Evolutionary conservation across 768 basidiomycete species (phyloP).

Genomic region (Lentinula boryana): DNA sequence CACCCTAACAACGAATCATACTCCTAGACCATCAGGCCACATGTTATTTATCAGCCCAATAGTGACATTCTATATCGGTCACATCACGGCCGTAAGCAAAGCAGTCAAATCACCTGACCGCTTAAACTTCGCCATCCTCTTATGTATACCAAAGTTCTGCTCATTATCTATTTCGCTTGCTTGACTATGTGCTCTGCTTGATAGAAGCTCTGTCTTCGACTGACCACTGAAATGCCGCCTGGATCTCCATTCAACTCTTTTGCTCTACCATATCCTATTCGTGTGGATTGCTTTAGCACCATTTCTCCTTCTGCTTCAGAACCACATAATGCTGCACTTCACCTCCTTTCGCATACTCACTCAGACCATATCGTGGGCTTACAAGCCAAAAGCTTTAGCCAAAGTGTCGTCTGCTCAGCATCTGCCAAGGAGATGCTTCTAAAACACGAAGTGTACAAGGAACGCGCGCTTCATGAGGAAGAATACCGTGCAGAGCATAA

Average conservation of each 20-base stretch:
- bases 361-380: conserved; percentile 83
- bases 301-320: conserved; percentile 27
- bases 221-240: conserved; percentile 47
- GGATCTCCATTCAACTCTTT: conserved; percentile 77
- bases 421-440: conserved; percentile 88
- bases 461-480: conserved; percentile 52
- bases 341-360: conserved; percentile 88
- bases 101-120: not conserved
- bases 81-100: too few species aligned
- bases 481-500: conserved; percentile 44
- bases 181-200: too few species aligned
- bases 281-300: conserved; percentile 77
- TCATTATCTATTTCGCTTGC: not conserved
- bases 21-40: conserved; percentile 2
- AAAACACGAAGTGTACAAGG: conserved; percentile 63
- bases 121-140: not conserved
- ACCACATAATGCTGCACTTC: conserved; percentile 27
- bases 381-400: conserved; percentile 66
- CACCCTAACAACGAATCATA: conserved; percentile 1
- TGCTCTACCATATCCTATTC: conserved; percentile 70
- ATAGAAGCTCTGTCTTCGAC: too few species aligned
- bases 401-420: conserved; percentile 67
- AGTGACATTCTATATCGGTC: not conserved
- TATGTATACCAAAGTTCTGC: not conserved
- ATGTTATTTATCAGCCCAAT: too few species aligned